Percentiles rank a stretch among this genome's conserved stretches.
phyloP scores from a whole-genome alignment of 1,139 yeast genomes.

The Kodamaea anthophila region DNA sequence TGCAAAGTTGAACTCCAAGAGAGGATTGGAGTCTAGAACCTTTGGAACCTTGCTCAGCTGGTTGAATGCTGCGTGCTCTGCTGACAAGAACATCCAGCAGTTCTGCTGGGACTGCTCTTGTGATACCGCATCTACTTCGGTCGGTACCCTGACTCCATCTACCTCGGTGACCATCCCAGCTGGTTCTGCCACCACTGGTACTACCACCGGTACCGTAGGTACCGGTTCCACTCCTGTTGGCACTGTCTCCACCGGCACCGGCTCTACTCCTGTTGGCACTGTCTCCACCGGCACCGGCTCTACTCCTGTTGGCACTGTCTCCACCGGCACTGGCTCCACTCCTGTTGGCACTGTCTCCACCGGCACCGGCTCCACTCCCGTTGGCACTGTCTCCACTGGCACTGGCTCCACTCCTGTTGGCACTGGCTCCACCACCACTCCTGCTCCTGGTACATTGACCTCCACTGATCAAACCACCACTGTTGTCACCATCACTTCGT shows the following conservation, averaged over 20 bases:
- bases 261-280: constrained; percentile 3
- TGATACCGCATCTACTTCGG: constrained; percentile 5
- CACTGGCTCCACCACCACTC: constrained; percentile 4
- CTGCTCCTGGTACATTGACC: too few relatives aligned
- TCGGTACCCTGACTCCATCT: too few relatives aligned
- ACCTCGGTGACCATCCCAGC: background rate
- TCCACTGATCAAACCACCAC: constrained; percentile 1
- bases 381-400: constrained; percentile 2
- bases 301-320: constrained; percentile 31
- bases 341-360: constrained; percentile 7
- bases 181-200: constrained; percentile 1
- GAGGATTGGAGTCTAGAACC: constrained; percentile 5
- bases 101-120: constrained; percentile 23
- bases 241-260: constrained; percentile 25
- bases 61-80: constrained; percentile 14
- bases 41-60: constrained; percentile 10
- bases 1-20: constrained; percentile 8
- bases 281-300: constrained; percentile 6
- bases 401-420: constrained; percentile 2
- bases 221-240: constrained; percentile 25
- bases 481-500: too few relatives aligned
- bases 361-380: constrained; percentile 2
- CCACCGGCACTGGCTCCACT: constrained; percentile 24
- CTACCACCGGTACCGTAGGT: background rate
- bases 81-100: constrained; percentile 11